Conservation (phyloP, 768 basidiomycete species). For the Serendipita sp. region DNA sequence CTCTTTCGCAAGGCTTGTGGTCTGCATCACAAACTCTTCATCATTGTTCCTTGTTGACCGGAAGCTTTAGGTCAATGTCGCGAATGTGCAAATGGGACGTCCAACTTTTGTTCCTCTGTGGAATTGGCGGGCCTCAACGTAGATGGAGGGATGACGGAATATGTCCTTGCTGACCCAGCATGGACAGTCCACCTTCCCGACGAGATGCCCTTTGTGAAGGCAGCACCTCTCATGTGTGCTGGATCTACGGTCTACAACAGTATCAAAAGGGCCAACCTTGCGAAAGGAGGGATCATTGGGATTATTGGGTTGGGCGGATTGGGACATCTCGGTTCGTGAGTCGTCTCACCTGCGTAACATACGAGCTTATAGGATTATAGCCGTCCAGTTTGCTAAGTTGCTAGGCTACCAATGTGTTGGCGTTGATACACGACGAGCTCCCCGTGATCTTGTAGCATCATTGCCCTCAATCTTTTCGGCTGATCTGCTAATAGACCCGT, state of each 20-base stretch:
- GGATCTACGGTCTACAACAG: slow-evolving; percentile 7
- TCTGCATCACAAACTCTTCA: not conserved
- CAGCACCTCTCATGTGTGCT: slow-evolving; percentile 10
- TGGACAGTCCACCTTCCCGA: slow-evolving; percentile 6
- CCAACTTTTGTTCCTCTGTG: slow-evolving; percentile 1
- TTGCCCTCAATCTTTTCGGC: slow-evolving; percentile 8
- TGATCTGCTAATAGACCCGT: slow-evolving; percentile 10
- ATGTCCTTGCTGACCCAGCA: slow-evolving; percentile 5
- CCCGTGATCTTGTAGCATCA: slow-evolving; percentile 10
- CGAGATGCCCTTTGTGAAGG: slow-evolving; percentile 7
- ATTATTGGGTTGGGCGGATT: slow-evolving; percentile 8
- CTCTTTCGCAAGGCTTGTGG: not conserved
- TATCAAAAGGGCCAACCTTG: not conserved
- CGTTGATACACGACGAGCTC: slow-evolving; percentile 11
- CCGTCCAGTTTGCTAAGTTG: slow-evolving; percentile 12
- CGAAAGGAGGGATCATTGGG: slow-evolving; percentile 1
- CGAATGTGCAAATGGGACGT: not conserved
- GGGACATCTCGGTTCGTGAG: not conserved
- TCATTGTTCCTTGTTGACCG: not conserved
- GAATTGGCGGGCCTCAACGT: slow-evolving; percentile 2
- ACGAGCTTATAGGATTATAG: not conserved
- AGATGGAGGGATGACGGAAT: slow-evolving; percentile 9
- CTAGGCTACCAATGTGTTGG: slow-evolving; percentile 13
- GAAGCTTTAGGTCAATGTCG: not conserved
- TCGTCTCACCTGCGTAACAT: not conserved